Evolutionary conservation across 257 asterid genomes (phyloP).

Genomic region (Orobanche coerulescens): DNA sequence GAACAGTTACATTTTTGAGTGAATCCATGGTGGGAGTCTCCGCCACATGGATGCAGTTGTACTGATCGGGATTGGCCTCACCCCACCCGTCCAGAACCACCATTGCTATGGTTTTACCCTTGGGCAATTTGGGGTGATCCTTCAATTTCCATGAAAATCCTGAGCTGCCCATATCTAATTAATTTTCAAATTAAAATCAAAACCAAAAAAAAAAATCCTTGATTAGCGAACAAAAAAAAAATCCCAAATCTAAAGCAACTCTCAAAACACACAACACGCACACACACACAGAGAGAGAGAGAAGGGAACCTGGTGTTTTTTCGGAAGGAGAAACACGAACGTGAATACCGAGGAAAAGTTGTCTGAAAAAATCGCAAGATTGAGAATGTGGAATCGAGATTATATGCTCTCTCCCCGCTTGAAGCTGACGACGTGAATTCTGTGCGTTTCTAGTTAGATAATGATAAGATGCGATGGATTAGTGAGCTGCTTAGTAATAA

Average conservation of each 20-base stretch:
- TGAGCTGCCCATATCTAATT: conserved; percentile 52
- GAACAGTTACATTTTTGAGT: conserved; percentile 50
- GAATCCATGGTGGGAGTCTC: conserved; percentile 98
- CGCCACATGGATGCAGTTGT: conserved; percentile 87
- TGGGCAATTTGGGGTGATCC: conserved; percentile 84
- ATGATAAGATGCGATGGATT: too few species aligned
- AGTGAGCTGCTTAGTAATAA: too few species aligned
- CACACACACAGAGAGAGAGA: not conserved
- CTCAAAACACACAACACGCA: not conserved
- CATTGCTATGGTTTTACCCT: conserved; percentile 73
- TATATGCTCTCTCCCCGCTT: too few species aligned
- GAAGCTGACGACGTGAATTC: too few species aligned
- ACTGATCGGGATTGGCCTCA: conserved; percentile 72
- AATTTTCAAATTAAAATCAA: not conserved
- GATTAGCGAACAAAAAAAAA: not conserved
- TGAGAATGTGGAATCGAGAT: too few species aligned
- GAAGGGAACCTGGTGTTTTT: conserved; percentile 2
- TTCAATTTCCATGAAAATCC: conserved; percentile 78
- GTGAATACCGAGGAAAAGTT: not conserved
- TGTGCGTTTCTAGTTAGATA: too few species aligned
- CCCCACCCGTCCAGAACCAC: conserved; percentile 99
- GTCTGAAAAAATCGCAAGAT: not conserved
- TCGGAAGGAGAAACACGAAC: not conserved
- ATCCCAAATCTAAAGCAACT: conserved; percentile 25
- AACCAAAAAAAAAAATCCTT: conserved; percentile 19